phyloP scores from a whole-genome alignment of 129 eudicot genomes.

The Lactuca saligna region DNA sequence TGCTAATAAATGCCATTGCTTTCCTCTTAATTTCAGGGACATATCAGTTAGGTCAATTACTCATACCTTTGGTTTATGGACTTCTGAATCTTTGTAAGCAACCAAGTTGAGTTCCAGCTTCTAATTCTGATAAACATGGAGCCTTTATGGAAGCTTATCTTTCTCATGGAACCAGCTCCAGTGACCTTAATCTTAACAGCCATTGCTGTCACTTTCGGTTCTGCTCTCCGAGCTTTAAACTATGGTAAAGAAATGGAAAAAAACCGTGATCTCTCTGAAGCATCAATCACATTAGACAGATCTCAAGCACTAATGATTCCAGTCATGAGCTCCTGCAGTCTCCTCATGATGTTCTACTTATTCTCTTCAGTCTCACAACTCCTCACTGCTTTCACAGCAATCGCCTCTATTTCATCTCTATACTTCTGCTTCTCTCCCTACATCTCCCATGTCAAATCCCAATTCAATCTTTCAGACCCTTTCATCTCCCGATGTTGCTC shows the following conservation, averaged over 20 bases:
- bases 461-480: conserved; percentile 72
- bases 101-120: background rate
- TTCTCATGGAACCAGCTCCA: conserved; percentile 91
- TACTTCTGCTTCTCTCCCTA: conserved; percentile 82
- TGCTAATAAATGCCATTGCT: conserved; percentile 7
- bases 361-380: conserved; percentile 95
- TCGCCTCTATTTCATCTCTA: conserved; percentile 73
- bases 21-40: conserved; percentile 25
- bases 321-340: conserved; percentile 90
- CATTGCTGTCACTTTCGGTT: conserved; percentile 70
- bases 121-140: conserved; percentile 48
- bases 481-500: conserved; percentile 73
- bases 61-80: conserved; percentile 9
- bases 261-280: conserved; percentile 82
- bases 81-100: conserved; percentile 12
- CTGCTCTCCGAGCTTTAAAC: conserved; percentile 81
- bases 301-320: conserved; percentile 98
- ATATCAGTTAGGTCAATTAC: background rate
- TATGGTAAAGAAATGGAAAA: conserved; percentile 95
- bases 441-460: conserved; percentile 50
- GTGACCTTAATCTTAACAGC: conserved; percentile 82
- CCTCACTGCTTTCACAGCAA: conserved; percentile 84
- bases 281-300: conserved; percentile 81
- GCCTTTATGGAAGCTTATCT: conserved; percentile 78
- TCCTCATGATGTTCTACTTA: conserved; percentile 85